Evolutionary conservation across 2,329 filamentous ascomycete genomes (phyloP), one percentile per base, ranked within the genome.

Genomic region (Phoma sp.): DNA sequence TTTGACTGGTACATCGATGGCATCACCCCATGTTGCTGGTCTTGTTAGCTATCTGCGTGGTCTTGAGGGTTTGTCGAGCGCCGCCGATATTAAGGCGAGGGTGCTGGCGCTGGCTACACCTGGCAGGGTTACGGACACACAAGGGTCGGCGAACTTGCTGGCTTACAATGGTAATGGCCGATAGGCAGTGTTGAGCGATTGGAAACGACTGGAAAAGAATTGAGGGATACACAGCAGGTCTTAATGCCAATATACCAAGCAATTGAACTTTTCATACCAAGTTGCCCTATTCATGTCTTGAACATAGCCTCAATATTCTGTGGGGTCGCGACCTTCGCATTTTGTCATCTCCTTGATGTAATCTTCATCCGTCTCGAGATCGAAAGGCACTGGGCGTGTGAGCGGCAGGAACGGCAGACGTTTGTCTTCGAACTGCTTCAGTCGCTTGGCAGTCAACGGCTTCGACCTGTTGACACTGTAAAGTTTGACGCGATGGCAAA

Each of bases 41-140:
- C 78, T 91, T 3, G 86, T 85, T 12, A 87, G 86, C 23, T 91
- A 90, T 74, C 76, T 91, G 26, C 86, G 90, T 77, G 74, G 74
- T n/a, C 71, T 82, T 11, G 76, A 82, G 52, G 73, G 73, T 1
- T 26, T 51, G 12, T 59, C 47, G 12, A 62, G 49, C n/a, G 67
- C 67, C 1, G 53, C 52, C 10, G 49, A 21, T 12, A 42, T 67
- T 20, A 68, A 61, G 58, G 62, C 59, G 1, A 56, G 62, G 21
- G 56, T 72, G 5, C 36, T 66, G 9, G 57, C 42, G 1, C 33
- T 71, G 37, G 67, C 61, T 4, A 68, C 62, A 1, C 57, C 54
- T 2, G 51, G 45, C 4, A 45, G 61, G 28, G 62, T 74, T 3
- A 64, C 52, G 7, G 69, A 68, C 39, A 3, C 57, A 0, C 54